Evolutionary conservation across 768 basidiomycete species (phyloP).

Genomic region (Suillus paluster): DNA sequence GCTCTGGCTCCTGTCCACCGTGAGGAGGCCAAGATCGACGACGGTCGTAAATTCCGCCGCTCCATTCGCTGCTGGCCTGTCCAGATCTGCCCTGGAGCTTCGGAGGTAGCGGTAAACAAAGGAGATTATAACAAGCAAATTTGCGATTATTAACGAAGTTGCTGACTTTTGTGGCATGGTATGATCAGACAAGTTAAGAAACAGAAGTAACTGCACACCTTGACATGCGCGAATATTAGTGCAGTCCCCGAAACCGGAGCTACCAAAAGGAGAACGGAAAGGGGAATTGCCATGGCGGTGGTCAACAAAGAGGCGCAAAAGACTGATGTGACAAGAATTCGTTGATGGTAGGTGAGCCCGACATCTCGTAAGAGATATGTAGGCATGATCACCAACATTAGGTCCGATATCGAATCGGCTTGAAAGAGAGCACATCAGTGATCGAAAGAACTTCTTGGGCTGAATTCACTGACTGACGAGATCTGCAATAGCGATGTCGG

Average conservation of each 20-base stretch:
- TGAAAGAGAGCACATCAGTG: background rate
- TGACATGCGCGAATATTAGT: slow-evolving; percentile 24
- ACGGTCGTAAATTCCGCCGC: background rate
- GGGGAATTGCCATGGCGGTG: slow-evolving; percentile 23
- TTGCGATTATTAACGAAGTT: background rate
- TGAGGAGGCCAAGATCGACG: background rate
- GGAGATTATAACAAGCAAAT: slow-evolving; percentile 1
- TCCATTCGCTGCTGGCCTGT: background rate
- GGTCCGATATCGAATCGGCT: slow-evolving; percentile 30
- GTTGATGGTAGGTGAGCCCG: slow-evolving; percentile 18
- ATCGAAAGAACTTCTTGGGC: background rate
- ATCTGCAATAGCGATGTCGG: slow-evolving; percentile 20
- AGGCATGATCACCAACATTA: slow-evolving; percentile 20
- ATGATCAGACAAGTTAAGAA: background rate
- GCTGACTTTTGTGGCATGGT: background rate
- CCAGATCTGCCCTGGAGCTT: background rate
- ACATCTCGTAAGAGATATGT: slow-evolving; percentile 20
- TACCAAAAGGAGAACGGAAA: slow-evolving; percentile 26
- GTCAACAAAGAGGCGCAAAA: slow-evolving; percentile 30
- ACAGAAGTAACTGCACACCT: slow-evolving; percentile 17
- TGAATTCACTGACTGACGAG: slow-evolving; percentile 26
- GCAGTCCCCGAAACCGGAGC: slow-evolving; percentile 6
- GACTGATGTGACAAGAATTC: slow-evolving; percentile 23
- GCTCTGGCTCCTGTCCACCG: background rate
- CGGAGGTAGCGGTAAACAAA: slow-evolving; percentile 1